These are phyloP conservation scores for Aspergillus incahuasiensis DNA, from an alignment of 495 filamentous ascomycete species.

Conservation along the genomic window DNA sequence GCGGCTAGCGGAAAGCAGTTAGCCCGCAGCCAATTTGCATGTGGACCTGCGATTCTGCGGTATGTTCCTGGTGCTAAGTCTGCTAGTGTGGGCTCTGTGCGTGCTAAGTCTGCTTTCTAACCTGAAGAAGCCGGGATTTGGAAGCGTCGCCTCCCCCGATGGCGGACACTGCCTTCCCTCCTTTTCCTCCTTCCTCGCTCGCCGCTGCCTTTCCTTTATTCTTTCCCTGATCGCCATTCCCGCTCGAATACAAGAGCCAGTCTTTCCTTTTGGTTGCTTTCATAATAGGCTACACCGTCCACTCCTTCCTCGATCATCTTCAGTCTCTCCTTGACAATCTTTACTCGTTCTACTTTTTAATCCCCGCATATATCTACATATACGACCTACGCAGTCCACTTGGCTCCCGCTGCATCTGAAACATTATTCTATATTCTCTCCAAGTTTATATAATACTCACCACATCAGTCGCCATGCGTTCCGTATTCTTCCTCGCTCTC, in stretches of 20 bases:
- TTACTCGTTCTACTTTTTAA: constrained; percentile 4
- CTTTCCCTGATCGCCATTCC: not conserved
- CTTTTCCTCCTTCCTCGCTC: constrained; percentile 8
- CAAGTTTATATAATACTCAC: constrained; percentile 6
- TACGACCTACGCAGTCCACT: constrained; percentile 3
- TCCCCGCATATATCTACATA: constrained; percentile 10
- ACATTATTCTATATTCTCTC: constrained; percentile 7
- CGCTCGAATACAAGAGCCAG: constrained; percentile 3
- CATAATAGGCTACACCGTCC: not conserved
- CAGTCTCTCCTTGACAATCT: constrained; percentile 8
- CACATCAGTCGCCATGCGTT: constrained; percentile 38
- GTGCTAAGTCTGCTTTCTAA: constrained; percentile 2
- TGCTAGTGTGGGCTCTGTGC: not conserved
- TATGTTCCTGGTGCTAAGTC: constrained; percentile 3
- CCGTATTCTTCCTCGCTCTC: constrained; percentile 33
- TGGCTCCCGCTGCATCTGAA: constrained; percentile 3
- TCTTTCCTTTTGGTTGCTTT: constrained; percentile 15
- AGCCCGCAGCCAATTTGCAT: not conserved
- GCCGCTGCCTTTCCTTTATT: constrained; percentile 8
- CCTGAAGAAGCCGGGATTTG: not conserved
- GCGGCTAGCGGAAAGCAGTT: constrained; percentile 3
- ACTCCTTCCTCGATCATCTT: constrained; percentile 6
- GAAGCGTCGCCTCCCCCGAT: not conserved
- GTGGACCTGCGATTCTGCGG: not conserved
- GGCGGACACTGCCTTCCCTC: not conserved